These are phyloP conservation scores for Leccinum broughii DNA, from an alignment of 768 basidiomycete genomes.

Conservation along the genomic window DNA sequence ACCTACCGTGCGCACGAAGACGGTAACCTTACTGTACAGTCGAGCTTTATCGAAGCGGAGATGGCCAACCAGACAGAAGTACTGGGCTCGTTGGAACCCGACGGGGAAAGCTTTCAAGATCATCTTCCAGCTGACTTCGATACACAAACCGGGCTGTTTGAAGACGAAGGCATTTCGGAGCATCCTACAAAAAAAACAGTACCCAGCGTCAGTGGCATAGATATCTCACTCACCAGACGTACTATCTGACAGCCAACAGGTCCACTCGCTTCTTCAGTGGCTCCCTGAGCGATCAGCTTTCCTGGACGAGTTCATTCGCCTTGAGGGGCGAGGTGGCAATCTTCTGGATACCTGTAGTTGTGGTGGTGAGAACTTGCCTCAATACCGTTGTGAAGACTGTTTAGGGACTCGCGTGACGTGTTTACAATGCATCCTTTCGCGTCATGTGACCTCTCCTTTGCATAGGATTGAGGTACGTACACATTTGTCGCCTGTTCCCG, in stretches of 20 bases:
- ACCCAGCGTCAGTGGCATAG: not conserved
- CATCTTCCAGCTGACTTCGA: too few species aligned
- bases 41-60: too few species aligned
- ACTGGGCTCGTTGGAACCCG: too few species aligned
- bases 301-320: conserved; percentile 2
- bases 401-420: not conserved
- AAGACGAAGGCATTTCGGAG: too few species aligned
- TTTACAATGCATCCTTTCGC: not conserved
- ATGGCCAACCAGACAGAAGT: too few species aligned
- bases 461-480: conserved; percentile 1
- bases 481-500: too few species aligned
- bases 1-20: too few species aligned
- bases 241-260: not conserved
- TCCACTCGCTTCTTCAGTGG: not conserved
- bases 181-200: not conserved
- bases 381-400: not conserved
- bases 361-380: not conserved
- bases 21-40: too few species aligned
- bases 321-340: not conserved
- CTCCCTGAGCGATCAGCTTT: not conserved
- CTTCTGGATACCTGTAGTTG: not conserved
- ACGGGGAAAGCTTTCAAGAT: too few species aligned
- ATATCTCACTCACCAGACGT: not conserved
- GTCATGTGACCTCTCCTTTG: not conserved
- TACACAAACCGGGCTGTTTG: too few species aligned